Evolutionary conservation across 1,284 basidiomycete species (phyloP).

Genomic region (Leccinum huronense): DNA sequence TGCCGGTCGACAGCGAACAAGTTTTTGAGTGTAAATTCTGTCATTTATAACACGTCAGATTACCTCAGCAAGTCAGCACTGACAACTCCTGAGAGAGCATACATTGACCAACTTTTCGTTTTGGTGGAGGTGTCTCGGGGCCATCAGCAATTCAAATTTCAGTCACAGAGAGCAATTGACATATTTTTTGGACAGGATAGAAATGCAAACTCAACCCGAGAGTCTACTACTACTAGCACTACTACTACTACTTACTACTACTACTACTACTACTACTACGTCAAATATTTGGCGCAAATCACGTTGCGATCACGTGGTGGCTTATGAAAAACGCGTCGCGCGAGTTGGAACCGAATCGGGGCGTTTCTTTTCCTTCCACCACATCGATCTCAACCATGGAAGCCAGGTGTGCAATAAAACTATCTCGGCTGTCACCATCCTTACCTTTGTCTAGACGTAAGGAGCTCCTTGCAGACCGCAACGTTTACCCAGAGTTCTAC

Average conservation of each 20-base stretch:
- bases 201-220: too few species aligned
- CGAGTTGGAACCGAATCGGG: conserved; percentile 5
- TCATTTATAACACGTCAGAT: conserved; percentile 27
- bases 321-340: conserved; percentile 26
- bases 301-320: conserved; percentile 15
- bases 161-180: too few species aligned
- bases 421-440: fast-evolving
- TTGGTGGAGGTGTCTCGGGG: too few species aligned
- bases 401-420: conserved; percentile 21
- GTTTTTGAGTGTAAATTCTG: conserved; percentile 9
- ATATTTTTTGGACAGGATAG: too few species aligned
- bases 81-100: too few species aligned
- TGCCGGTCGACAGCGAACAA: conserved; percentile 12
- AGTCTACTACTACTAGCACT: too few species aligned
- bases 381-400: conserved; percentile 21
- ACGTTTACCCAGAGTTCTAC: conserved; percentile 34
- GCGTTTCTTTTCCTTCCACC: conserved; percentile 9
- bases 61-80: conserved; percentile 21
- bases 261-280: too few species aligned
- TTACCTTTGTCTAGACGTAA: conserved; percentile 24
- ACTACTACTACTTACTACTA: too few species aligned
- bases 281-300: too few species aligned
- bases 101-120: too few species aligned
- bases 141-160: too few species aligned
- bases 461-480: conserved; percentile 28